phyloP scores from a whole-genome alignment of 306 rosid genomes.

The Acacia acuminata region DNA sequence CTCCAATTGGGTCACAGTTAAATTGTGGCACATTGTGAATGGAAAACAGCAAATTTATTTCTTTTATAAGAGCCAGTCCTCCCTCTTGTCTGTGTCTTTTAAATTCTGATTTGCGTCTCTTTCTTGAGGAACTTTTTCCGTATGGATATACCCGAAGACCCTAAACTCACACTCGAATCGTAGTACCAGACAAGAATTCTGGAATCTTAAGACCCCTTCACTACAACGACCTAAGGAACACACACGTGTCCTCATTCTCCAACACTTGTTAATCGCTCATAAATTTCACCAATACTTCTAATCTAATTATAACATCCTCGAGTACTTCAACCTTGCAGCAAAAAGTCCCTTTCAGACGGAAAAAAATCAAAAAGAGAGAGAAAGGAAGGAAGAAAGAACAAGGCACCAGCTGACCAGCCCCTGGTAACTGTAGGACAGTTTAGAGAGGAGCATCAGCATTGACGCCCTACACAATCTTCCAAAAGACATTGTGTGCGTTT shows the following conservation, averaged over 20 bases:
- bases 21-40: not conserved
- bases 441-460: constrained; percentile 2
- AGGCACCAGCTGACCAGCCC: not conserved
- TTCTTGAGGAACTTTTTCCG: constrained; percentile 13
- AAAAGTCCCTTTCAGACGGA: not conserved
- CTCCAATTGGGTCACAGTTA: not conserved
- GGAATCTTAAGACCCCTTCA: not conserved
- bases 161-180: constrained; percentile 12
- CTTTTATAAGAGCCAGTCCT: not conserved
- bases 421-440: not conserved
- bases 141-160: constrained; percentile 10
- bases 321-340: not conserved
- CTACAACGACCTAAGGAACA: not conserved
- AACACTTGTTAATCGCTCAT: constrained; percentile 17
- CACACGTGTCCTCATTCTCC: constrained; percentile 42
- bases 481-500: constrained; percentile 13
- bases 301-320: constrained; percentile 2
- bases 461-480: not conserved
- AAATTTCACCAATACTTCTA: not conserved
- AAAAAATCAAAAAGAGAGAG: not conserved
- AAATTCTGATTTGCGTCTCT: constrained; percentile 25
- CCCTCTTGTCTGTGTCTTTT: not conserved
- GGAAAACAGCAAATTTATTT: not conserved
- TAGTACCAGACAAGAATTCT: constrained; percentile 23
- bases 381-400: not conserved